These are phyloP conservation scores for Rutstroemia sp. DNA, from an alignment of 2,329 filamentous ascomycete species.

Conservation along the genomic window DNA sequence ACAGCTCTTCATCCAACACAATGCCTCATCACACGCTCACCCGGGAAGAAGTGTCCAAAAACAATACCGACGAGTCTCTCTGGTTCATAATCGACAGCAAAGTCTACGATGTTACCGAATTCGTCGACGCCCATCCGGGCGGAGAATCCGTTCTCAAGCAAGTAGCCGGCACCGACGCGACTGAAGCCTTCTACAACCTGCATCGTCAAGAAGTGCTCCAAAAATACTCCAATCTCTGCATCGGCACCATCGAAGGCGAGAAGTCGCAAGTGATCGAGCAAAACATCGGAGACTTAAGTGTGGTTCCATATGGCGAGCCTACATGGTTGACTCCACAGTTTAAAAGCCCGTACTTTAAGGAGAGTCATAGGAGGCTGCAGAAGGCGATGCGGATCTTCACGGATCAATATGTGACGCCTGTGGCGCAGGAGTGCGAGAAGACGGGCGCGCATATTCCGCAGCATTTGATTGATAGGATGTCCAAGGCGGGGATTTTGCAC, in stretches of 20 bases:
- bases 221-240: slow-evolving; percentile 67
- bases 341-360: slow-evolving; percentile 73
- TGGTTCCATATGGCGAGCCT: slow-evolving; percentile 78
- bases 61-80: slow-evolving; percentile 60
- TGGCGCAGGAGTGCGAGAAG: slow-evolving; percentile 69
- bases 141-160: slow-evolving; percentile 70
- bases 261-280: slow-evolving; percentile 65
- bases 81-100: slow-evolving; percentile 84
- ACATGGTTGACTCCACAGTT: slow-evolving; percentile 74
- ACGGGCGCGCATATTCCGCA: slow-evolving; percentile 65
- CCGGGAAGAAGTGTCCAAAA: slow-evolving; percentile 62
- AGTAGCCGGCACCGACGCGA: slow-evolving; percentile 76
- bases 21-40: slow-evolving; percentile 33
- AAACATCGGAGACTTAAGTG: slow-evolving; percentile 62
- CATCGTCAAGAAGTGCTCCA: slow-evolving; percentile 83
- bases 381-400: slow-evolving; percentile 66
- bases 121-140: slow-evolving; percentile 77
- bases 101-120: slow-evolving; percentile 82
- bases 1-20: neutral
- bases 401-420: slow-evolving; percentile 62
- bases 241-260: slow-evolving; percentile 71
- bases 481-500: slow-evolving; percentile 64
- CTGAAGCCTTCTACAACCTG: slow-evolving; percentile 81
- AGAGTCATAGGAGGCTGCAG: slow-evolving; percentile 62
- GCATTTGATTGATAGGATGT: slow-evolving; percentile 71